Percentiles rank a stretch among this genome's conserved stretches.
These are phyloP conservation scores for Dictyostelium citrinum DNA, from an alignment of 78 protist species.

Conservation along the genomic window DNA sequence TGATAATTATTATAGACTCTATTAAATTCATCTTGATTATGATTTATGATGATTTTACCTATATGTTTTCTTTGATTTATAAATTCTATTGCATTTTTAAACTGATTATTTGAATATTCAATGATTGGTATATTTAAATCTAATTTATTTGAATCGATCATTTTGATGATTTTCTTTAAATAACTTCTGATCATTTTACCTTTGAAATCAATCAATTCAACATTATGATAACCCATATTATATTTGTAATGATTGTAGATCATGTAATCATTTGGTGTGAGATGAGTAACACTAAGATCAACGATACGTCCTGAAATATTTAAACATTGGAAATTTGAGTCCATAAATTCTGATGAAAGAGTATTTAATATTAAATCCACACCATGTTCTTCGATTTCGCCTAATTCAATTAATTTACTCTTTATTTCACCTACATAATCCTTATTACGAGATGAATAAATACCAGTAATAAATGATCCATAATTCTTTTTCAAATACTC, in stretches of 20 bases:
- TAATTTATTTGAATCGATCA: background rate
- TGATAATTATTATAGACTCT: background rate
- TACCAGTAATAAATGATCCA: constrained; percentile 11
- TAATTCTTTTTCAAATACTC: background rate
- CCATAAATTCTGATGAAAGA: background rate
- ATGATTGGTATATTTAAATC: background rate
- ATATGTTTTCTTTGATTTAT: constrained; percentile 27
- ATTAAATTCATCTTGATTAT: background rate
- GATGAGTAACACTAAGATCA: constrained; percentile 11
- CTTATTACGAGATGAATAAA: background rate
- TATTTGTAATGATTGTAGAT: background rate
- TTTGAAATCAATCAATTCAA: background rate
- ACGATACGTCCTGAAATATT: constrained; percentile 9
- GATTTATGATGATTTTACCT: constrained; percentile 36
- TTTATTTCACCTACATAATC: background rate
- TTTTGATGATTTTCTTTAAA: background rate
- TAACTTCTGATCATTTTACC: background rate
- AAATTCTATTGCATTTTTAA: constrained; percentile 1
- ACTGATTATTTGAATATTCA: background rate
- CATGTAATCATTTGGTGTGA: background rate
- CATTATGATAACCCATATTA: background rate
- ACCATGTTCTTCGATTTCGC: background rate
- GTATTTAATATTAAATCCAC: constrained; percentile 24
- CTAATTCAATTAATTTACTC: background rate
- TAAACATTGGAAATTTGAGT: constrained; percentile 7